Base-by-base conservation (phyloP, 2,329 filamentous ascomycete genomes). In the Colletotrichum camelliae region DNA sequence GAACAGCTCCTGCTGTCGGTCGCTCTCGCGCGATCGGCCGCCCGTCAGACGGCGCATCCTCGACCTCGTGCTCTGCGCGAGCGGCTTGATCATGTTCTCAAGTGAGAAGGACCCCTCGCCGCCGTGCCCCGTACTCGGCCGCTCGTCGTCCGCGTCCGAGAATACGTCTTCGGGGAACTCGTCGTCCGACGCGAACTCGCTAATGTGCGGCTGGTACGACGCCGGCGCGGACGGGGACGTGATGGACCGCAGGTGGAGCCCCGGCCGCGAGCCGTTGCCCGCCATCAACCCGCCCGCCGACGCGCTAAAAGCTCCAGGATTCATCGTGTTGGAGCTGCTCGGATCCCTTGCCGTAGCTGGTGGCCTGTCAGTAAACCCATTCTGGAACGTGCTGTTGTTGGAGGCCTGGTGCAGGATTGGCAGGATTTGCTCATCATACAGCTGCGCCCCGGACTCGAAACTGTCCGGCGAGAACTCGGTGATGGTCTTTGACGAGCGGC, bases 361-460 rank as follows among this genome's bases (percentile, higher is more conserved):
- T 1, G 92, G 89, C 29, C 93, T 89, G 80, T 98, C 96, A 1
- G 93, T 91, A 80, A 98, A 96, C 6, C 95, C 95, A 80, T 96
- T 97, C 79, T 98, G 95, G 83, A 98, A 97, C 2, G 92, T 91
- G 67, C 92, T 94, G 48, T 94, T 93, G 78, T 93, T 96, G 13
- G 90, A 95, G 81, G 95, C 97, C 81, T 97, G 95, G 80, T 97
- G 94, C 7, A 98, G 86, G 67, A 98, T 97, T 0, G 96, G 96
- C 13, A 97, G 89, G 8, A 97, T 97, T 82, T 98, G 95, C 83
- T 98, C 95, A 80, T 98, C 96, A 84, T 98, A 98, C 1, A 98
- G 86, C 81, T 95, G 93, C 27, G 96, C 95, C 13, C 93, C 94
- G 1, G 93, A 93, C 78, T 97, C 94, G 67, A 93, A 92, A 12